These are phyloP conservation scores for Pharus latifolius DNA, from an alignment of 176 grass and related monocot genomes.

Conservation along the genomic window DNA sequence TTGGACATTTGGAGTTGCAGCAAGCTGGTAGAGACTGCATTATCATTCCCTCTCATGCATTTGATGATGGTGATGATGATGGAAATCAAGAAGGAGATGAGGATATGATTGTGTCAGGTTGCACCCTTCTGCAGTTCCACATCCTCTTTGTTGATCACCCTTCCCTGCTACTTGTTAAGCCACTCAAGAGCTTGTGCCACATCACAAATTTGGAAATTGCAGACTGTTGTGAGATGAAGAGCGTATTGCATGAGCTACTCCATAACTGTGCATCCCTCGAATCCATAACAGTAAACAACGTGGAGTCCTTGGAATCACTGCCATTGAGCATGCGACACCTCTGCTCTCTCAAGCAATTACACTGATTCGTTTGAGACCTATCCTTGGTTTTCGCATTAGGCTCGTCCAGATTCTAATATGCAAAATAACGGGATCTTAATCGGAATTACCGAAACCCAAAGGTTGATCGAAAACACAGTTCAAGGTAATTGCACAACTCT, in stretches of 20 bases:
- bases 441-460: too few species aligned
- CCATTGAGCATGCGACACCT: neutral
- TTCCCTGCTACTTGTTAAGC: conserved; percentile 8
- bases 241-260: neutral
- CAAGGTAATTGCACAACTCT: too few species aligned
- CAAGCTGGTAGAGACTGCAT: neutral
- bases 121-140: too few species aligned
- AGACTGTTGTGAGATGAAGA: neutral
- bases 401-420: too few species aligned
- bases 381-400: too few species aligned
- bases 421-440: too few species aligned
- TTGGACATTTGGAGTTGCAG: too few species aligned
- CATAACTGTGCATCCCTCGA: neutral
- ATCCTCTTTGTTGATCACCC: conserved; percentile 7
- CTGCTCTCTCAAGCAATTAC: neutral
- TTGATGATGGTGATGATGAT: too few species aligned
- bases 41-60: neutral
- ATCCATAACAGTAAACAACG: fast-evolving
- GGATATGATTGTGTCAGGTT: too few species aligned
- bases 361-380: too few species aligned
- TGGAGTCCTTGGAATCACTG: neutral
- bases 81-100: too few species aligned
- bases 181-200: conserved; percentile 10
- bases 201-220: fast-evolving
- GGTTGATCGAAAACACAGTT: too few species aligned